Evolutionary conservation across 2,329 filamentous ascomycete genomes (phyloP).

Genomic region (Microsporum ferrugineum): DNA sequence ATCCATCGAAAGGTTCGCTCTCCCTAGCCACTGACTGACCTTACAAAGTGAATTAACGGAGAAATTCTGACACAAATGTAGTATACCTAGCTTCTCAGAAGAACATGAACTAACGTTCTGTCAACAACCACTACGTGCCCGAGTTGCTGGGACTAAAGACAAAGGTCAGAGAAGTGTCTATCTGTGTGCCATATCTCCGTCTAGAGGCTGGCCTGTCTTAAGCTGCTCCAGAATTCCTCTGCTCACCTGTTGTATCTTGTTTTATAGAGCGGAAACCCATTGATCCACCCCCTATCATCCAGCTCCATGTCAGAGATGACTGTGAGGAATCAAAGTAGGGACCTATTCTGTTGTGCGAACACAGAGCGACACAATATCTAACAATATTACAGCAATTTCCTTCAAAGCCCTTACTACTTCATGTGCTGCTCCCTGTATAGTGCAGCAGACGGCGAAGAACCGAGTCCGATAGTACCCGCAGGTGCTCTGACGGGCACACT

Average conservation of each 20-base stretch:
- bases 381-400: constrained; percentile 40
- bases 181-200: not conserved
- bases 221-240: not conserved
- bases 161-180: constrained; percentile 45
- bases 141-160: constrained; percentile 61
- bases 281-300: constrained; percentile 71
- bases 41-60: not conserved
- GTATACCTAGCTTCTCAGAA: not conserved
- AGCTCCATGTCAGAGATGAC: constrained; percentile 47
- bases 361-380: not conserved
- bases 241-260: not conserved
- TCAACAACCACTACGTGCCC: constrained; percentile 56
- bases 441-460: constrained; percentile 34
- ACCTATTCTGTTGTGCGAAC: not conserved
- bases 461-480: constrained; percentile 33
- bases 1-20: constrained; percentile 14
- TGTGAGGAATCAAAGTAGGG: constrained; percentile 50
- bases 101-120: constrained; percentile 49
- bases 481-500: constrained; percentile 58
- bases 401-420: constrained; percentile 55
- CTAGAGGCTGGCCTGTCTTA: not conserved
- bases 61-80: not conserved
- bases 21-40: not conserved
- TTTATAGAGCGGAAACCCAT: constrained; percentile 66
- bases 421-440: constrained; percentile 48